Percentiles rank a stretch among this genome's conserved stretches.
phyloP scores from a whole-genome alignment of 371 early-diverging fungal species.

The Mucor ambiguus region DNA sequence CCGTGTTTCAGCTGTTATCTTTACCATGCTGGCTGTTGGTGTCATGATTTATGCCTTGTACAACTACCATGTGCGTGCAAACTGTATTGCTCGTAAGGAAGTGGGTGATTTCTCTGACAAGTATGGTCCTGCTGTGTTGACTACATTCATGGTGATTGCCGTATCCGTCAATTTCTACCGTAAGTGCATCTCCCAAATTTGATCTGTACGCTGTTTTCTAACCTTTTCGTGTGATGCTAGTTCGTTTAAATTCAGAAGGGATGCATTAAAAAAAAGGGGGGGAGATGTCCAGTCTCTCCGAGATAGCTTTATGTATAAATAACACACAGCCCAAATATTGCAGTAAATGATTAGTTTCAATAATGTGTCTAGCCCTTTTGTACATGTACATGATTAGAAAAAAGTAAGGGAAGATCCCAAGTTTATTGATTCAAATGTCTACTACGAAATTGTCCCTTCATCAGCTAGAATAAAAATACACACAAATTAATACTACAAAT shows the following conservation, averaged over 20 bases:
- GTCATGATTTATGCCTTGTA: constrained; percentile 85
- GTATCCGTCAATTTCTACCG: constrained; percentile 84
- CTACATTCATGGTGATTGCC: constrained; percentile 75
- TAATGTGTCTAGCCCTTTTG: no score
- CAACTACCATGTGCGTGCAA: constrained; percentile 85
- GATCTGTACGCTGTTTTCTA: neutral
- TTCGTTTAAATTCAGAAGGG: neutral
- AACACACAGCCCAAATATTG: no score
- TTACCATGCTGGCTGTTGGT: constrained; percentile 66
- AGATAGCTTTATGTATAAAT: no score
- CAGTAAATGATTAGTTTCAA: no score
- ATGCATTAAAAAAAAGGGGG: neutral
- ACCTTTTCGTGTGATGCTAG: neutral
- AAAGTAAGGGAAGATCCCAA: neutral
- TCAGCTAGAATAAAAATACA: neutral
- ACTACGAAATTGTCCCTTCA: neutral
- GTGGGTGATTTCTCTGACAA: constrained; percentile 65
- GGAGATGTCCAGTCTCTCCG: no score
- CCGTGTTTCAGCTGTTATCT: constrained; percentile 65
- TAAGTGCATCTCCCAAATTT: constrained; percentile 51
- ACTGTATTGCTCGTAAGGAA: constrained; percentile 53
- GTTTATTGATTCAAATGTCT: constrained; percentile 1
- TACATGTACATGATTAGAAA: neutral
- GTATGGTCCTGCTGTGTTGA: constrained; percentile 77
- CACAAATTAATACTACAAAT: neutral